A percentile compares a stretch with the other conserved stretches of the same genome.
These are phyloP conservation scores for Dryadomyces quercus-mongolicae DNA, from an alignment of 2,329 filamentous ascomycete genomes.

Conservation along the genomic window DNA sequence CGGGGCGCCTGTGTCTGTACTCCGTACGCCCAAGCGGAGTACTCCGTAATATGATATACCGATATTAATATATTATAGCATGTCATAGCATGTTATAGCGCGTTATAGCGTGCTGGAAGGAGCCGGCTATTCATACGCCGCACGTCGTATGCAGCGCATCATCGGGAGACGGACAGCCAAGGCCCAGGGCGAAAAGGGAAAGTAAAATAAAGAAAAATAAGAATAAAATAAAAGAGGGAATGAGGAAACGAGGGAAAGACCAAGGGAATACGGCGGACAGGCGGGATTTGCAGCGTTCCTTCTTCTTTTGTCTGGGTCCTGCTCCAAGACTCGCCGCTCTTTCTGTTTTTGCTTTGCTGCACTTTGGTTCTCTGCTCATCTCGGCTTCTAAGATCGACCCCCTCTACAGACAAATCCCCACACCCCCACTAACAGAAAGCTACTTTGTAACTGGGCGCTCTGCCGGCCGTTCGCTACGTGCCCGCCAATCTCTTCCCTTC, in stretches of 20 bases:
- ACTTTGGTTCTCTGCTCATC: neutral
- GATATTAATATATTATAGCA: neutral
- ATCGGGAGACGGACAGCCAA: neutral
- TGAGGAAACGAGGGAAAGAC: neutral
- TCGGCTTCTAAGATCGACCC: neutral
- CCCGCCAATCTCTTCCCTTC: neutral
- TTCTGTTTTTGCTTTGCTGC: neutral
- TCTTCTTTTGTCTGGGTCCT: neutral
- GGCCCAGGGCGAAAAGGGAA: no score
- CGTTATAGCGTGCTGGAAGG: no score
- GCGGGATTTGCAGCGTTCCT: neutral
- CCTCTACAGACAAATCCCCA: neutral
- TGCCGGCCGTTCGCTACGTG: neutral
- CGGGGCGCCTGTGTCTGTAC: no score
- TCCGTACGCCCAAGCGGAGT: no score
- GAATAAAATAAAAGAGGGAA: no score
- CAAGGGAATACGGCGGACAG: neutral
- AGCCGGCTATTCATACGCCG: no score
- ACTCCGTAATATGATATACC: no score
- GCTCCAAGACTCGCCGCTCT: neutral
- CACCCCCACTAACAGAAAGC: neutral
- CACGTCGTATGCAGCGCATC: neutral
- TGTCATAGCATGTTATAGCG: neutral
- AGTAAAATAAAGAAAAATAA: no score
- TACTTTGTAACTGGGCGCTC: neutral